Evolutionary conservation across 2,329 filamentous ascomycete species (phyloP).

Genomic region (Corinectria fuckeliana): DNA sequence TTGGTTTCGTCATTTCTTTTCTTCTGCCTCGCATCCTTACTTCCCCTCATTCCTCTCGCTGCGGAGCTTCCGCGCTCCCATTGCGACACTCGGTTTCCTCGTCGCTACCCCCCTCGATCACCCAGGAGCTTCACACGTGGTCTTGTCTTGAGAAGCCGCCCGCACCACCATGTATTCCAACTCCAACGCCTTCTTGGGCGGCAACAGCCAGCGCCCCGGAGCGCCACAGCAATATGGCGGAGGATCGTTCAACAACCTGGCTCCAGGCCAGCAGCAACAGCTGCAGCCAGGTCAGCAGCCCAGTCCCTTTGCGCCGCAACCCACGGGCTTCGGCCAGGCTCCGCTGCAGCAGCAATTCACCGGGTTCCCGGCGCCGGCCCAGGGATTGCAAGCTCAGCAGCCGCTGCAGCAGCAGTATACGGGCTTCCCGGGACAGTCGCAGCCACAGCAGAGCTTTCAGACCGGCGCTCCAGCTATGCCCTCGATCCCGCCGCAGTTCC

Average conservation of each 20-base stretch:
- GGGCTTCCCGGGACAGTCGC: constrained; percentile 60
- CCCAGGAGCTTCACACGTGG: constrained; percentile 24
- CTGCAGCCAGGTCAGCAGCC: constrained; percentile 57
- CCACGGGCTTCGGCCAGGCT: constrained; percentile 64
- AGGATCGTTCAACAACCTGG: constrained; percentile 53
- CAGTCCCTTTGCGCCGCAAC: constrained; percentile 63
- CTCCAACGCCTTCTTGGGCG: constrained; percentile 84
- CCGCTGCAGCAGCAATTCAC: constrained; percentile 64
- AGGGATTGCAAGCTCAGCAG: constrained; percentile 63
- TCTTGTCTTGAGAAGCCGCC: constrained; percentile 14
- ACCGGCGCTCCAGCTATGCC: constrained; percentile 66
- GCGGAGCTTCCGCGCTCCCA: constrained; percentile 38
- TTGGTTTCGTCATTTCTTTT: constrained; percentile 1
- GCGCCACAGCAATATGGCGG: constrained; percentile 56
- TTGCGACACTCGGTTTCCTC: constrained; percentile 7
- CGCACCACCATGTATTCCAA: constrained; percentile 79
- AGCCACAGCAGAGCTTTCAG: constrained; percentile 66
- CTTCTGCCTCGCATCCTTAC: constrained; percentile 1
- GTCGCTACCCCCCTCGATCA: constrained; percentile 16
- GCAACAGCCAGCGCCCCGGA: constrained; percentile 75
- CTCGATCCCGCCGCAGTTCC: constrained; percentile 64
- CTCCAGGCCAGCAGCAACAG: constrained; percentile 53
- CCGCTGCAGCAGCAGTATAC: constrained; percentile 72
- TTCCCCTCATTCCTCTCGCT: constrained; percentile 15
- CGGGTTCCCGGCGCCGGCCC: constrained; percentile 61